These are phyloP conservation scores for Stevia rebaudiana DNA, from an alignment of 140 eudicot genomes.

Conservation along the genomic window DNA sequence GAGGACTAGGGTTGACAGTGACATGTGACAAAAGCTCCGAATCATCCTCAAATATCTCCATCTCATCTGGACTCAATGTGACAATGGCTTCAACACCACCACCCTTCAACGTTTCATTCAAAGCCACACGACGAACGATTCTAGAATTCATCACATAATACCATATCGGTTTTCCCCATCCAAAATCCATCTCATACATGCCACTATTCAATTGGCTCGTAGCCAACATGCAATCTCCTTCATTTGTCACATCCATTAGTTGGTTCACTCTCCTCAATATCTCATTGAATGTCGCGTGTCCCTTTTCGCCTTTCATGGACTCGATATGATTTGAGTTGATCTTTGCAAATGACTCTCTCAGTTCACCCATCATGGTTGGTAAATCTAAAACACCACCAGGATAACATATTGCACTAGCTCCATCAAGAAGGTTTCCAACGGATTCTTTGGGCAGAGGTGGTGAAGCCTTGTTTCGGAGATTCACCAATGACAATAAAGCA, in stretches of 20 bases:
- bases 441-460: conserved; percentile 7
- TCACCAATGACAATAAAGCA: conserved; percentile 8
- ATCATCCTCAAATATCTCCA: conserved; percentile 32
- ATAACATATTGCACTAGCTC: not conserved
- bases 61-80: conserved; percentile 21
- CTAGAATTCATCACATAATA: conserved; percentile 1
- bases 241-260: not conserved
- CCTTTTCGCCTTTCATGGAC: conserved; percentile 12
- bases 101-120: conserved; percentile 20
- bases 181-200: conserved; percentile 30
- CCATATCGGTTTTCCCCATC: conserved; percentile 53
- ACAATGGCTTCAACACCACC: conserved; percentile 37
- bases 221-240: conserved; percentile 6
- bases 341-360: conserved; percentile 15
- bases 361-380: conserved; percentile 6
- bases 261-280: not conserved
- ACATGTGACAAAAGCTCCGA: conserved; percentile 11
- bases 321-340: conserved; percentile 2
- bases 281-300: not conserved
- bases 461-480: conserved; percentile 16
- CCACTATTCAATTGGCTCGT: conserved; percentile 24
- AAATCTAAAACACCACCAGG: not conserved
- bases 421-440: conserved; percentile 9
- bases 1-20: conserved; percentile 27
- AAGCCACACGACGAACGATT: not conserved